Base-by-base conservation (phyloP, 805 yeast species). In the Metschnikowia drakensbergensis region DNA sequence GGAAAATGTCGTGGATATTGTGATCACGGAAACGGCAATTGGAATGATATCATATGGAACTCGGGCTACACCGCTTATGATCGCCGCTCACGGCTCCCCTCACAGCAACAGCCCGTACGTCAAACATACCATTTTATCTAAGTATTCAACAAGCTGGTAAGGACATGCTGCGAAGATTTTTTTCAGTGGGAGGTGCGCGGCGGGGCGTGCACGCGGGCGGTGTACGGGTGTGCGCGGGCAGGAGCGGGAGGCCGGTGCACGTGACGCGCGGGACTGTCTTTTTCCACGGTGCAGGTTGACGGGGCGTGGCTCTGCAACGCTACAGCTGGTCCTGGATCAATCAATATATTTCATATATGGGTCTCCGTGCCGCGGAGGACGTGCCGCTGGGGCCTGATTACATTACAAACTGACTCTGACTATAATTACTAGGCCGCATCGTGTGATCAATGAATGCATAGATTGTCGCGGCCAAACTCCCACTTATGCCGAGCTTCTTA, bases 51-150 rank as follows among this genome's bases (percentile, higher is more conserved):
- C 17, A 17, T 17, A 17, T 17, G 17, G 17, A 17, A 17, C 17
- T 17, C 17, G 17, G 2, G 17, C 17, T 17, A 17, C 17, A 17
- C 17, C 17, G 17, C 17, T 17, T 17, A 17, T 1, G 17, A 17
- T 17, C 17, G 17, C 17, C 17, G 17, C 17, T 17, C 17, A 1
- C 17, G 17, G 17, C 17, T 17, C 17, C 17, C 17, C 17, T 6
- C 30, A 28, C 30, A 2, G 30, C 30, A 6, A 28, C 9, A 28
- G 30, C 30, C 8, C 8, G 8, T 8, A 8, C 25, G 32, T 17
- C 22, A 25, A 11, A 56, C 59, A 56, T 56, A 56, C 59, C 59
- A 56, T 56, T 54, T 54, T 54, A 53, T 54, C 58, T 54, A 47
- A 50, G 37, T 54, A 50, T 54, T 52, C 52, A 50, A 45, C 48